Evolutionary conservation across 2,329 filamentous ascomycete genomes (phyloP).

Genomic region (Boeremia lycopersici): DNA sequence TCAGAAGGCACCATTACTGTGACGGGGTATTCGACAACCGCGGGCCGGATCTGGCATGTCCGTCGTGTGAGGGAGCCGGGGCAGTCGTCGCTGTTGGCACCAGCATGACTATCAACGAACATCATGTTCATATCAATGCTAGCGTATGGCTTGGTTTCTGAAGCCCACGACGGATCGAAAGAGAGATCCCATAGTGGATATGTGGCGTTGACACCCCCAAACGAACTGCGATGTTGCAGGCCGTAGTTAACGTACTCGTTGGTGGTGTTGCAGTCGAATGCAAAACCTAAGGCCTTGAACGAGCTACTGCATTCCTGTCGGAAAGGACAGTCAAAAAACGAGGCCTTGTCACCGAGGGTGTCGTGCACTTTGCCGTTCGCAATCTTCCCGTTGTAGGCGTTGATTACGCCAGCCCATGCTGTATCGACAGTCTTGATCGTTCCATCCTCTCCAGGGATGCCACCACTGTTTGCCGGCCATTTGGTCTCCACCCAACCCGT

Average conservation of each 20-base stretch:
- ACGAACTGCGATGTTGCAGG: constrained; percentile 13
- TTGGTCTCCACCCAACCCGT: constrained; percentile 28
- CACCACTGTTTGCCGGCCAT: constrained; percentile 24
- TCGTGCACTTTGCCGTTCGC: constrained; percentile 34
- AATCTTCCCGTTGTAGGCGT: constrained; percentile 30
- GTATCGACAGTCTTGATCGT: constrained; percentile 27
- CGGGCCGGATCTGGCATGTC: constrained; percentile 25
- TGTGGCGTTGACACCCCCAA: constrained; percentile 1
- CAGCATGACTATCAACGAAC: constrained; percentile 25
- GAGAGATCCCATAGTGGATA: constrained; percentile 28
- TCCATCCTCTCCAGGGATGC: constrained; percentile 25
- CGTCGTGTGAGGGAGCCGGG: constrained; percentile 23
- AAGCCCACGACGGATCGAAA: constrained; percentile 21
- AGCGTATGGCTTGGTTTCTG: constrained; percentile 18
- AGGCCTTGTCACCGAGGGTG: constrained; percentile 11
- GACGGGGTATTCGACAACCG: constrained; percentile 29
- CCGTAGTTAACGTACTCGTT: constrained; percentile 27
- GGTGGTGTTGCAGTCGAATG: constrained; percentile 23
- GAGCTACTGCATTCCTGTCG: constrained; percentile 27
- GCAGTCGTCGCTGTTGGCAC: constrained; percentile 16
- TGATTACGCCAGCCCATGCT: constrained; percentile 26
- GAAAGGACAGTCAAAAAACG: constrained; percentile 30
- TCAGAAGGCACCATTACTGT: constrained; percentile 31
- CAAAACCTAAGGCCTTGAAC: constrained; percentile 25
- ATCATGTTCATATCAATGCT: constrained; percentile 27